Percentiles rank a stretch among this genome's conserved stretches.
These are phyloP conservation scores for Aspergillus novofumigatus DNA, from an alignment of 2,329 filamentous ascomycete species.

Conservation along the genomic window DNA sequence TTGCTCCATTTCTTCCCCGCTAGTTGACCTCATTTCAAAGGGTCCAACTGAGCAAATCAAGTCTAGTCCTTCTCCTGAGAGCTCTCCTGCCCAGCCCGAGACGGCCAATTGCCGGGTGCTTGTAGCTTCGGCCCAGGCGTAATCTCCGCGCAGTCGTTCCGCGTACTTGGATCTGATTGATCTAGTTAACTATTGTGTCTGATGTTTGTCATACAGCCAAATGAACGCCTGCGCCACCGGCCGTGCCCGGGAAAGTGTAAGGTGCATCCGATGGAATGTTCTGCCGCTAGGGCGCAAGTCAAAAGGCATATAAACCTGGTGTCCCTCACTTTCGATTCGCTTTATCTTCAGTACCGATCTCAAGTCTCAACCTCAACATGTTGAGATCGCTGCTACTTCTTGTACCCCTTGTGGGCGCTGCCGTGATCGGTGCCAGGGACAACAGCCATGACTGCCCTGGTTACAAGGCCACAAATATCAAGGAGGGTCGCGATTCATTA, in stretches of 20 bases:
- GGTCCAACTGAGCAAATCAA: not conserved
- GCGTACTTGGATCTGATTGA: not conserved
- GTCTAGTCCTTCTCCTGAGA: not conserved
- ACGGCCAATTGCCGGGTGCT: constrained; percentile 8
- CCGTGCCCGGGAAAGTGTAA: not conserved
- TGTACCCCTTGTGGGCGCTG: constrained; percentile 26
- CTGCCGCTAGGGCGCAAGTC: not conserved
- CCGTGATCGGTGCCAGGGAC: constrained; percentile 16
- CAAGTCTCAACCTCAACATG: constrained; percentile 17
- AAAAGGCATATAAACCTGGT: constrained; percentile 3
- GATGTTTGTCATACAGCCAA: constrained; percentile 2
- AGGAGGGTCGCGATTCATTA: constrained; percentile 45
- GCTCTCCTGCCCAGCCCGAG: constrained; percentile 1
- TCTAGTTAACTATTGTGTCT: constrained; percentile 4
- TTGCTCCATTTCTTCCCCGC: not conserved
- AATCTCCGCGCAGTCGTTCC: constrained; percentile 3
- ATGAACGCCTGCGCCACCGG: not conserved
- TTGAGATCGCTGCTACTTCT: constrained; percentile 23
- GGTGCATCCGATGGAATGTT: constrained; percentile 2
- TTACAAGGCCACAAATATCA: constrained; percentile 35
- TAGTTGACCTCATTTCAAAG: not conserved
- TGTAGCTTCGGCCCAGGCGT: constrained; percentile 1
- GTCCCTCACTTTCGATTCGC: not conserved
- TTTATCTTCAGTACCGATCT: not conserved
- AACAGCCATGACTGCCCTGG: constrained; percentile 30